A percentile compares a stretch with the other conserved stretches of the same genome.
phyloP scores from a whole-genome alignment of 2,329 filamentous ascomycete species.

The Dendryphion nanum region DNA sequence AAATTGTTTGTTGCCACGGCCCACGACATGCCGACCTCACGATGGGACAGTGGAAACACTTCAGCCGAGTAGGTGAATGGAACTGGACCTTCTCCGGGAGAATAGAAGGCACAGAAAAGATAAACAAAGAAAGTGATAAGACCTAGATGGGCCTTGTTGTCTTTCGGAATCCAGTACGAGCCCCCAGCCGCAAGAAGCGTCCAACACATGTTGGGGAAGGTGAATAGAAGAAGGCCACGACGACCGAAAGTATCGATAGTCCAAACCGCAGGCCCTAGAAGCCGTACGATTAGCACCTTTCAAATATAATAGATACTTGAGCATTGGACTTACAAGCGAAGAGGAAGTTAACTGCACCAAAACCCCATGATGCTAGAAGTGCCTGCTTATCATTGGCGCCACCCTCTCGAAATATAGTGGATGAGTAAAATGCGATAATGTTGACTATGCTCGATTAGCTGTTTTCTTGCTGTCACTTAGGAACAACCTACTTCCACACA shows the following conservation, averaged over 20 bases:
- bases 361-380: conserved; percentile 51
- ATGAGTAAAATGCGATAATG: conserved; percentile 50
- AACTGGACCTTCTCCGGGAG: conserved; percentile 52
- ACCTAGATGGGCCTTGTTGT: conserved; percentile 42
- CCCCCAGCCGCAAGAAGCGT: conserved; percentile 50
- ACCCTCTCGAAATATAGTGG: conserved; percentile 43
- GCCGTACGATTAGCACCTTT: no score
- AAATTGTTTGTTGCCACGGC: conserved; percentile 16
- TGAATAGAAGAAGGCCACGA: conserved; percentile 49
- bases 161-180: conserved; percentile 50
- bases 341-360: conserved; percentile 1
- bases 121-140: conserved; percentile 57
- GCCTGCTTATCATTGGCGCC: conserved; percentile 15
- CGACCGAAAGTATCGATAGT: conserved; percentile 54
- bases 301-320: not conserved
- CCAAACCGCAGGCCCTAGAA: conserved; percentile 57
- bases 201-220: conserved; percentile 51
- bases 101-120: conserved; percentile 49
- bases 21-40: conserved; percentile 47
- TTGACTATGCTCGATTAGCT: conserved; percentile 31
- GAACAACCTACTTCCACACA: no score
- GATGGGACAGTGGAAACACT: conserved; percentile 66
- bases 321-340: conserved; percentile 39
- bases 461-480: not conserved
- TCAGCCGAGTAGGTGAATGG: conserved; percentile 69